Evolutionary conservation across 1,139 yeast genomes (phyloP).

Genomic region (Candida sp.): DNA sequence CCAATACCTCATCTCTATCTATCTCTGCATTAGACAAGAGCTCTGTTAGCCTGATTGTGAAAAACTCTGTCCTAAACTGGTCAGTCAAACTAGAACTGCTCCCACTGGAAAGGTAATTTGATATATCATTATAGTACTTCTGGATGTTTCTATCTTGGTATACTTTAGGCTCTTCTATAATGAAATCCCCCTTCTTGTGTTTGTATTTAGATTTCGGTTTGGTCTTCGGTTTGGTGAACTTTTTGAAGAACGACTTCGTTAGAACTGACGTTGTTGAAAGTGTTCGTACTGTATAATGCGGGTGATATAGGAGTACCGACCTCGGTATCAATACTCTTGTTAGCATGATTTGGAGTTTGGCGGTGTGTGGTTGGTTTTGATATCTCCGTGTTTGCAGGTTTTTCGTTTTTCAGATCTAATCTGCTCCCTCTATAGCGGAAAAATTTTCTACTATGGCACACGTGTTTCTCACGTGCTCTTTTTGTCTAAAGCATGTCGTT

Average conservation of each 20-base stretch:
- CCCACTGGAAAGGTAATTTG: constrained; percentile 1
- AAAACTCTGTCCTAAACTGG: constrained; percentile 2
- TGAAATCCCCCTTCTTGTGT: neutral
- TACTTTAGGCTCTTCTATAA: constrained; percentile 12
- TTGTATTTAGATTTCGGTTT: neutral
- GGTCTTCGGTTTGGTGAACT: neutral
- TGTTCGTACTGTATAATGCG: neutral
- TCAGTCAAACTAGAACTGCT: neutral
- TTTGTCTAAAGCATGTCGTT: too few relatives aligned
- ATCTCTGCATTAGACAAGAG: neutral
- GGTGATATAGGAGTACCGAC: neutral
- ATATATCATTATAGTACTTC: constrained; percentile 8
- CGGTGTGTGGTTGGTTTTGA: neutral
- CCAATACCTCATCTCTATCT: constrained; percentile 4
- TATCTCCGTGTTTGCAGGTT: neutral
- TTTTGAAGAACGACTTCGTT: neutral
- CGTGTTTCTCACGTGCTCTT: too few relatives aligned
- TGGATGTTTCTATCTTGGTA: constrained; percentile 7
- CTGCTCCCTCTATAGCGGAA: too few relatives aligned
- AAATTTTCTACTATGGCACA: too few relatives aligned
- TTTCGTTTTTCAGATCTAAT: too few relatives aligned
- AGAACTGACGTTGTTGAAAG: neutral
- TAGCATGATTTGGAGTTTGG: neutral
- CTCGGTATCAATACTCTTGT: constrained; percentile 1
- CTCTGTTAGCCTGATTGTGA: constrained; percentile 3